Evolutionary conservation across 257 asterid genomes (phyloP).

Genomic region (Solanum dulcamara): DNA sequence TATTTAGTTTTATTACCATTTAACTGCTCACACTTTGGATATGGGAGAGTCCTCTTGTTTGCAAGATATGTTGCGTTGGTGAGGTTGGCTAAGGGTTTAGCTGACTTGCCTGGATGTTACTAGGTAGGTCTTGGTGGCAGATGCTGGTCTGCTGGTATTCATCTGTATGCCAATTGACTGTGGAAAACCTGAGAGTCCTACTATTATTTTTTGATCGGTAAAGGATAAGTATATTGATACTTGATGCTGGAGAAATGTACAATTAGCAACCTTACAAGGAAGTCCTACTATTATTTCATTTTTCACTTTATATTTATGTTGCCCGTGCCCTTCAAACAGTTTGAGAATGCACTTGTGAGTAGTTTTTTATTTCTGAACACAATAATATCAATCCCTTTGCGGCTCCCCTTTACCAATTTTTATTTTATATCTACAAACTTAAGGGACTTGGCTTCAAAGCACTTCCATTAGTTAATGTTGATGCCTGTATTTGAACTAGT

Average conservation of each 20-base stretch:
- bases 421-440: not conserved
- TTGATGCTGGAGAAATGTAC: not conserved
- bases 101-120: not conserved
- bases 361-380: not conserved
- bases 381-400: not conserved
- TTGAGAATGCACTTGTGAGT: not conserved
- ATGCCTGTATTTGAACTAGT: not conserved
- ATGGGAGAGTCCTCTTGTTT: not conserved
- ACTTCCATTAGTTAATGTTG: not conserved
- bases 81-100: not conserved
- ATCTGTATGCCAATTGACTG: not conserved
- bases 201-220: not conserved
- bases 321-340: not conserved
- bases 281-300: not conserved
- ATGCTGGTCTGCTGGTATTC: not conserved
- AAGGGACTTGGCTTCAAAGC: not conserved
- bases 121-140: not conserved
- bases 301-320: not conserved
- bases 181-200: not conserved
- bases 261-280: not conserved
- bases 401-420: not conserved
- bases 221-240: not conserved
- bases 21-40: not conserved
- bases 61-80: not conserved
- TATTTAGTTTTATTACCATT: not conserved